Evolutionary conservation across 139 green algal species (phyloP), one percentile per base, ranked within the genome.

Genomic region (Klebsormidium nitens): DNA sequence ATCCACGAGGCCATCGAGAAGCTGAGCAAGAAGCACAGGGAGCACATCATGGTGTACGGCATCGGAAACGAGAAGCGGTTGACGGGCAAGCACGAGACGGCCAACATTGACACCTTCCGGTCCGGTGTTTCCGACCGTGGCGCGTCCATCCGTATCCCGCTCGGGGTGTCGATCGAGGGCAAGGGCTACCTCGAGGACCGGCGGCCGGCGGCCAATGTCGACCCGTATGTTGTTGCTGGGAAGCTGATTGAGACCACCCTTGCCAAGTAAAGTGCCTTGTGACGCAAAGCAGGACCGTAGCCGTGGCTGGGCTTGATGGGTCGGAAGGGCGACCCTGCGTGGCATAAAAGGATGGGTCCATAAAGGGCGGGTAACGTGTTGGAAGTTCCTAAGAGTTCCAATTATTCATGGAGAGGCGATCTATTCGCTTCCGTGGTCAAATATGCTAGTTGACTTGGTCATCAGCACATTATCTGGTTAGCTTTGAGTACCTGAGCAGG

Each of bases 141-240:
- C 57, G 90, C 85, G 67, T 96, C 88, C 68, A 92, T 98, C 71
- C 90, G 93, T 61, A 91, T 96, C 26, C 71, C 71, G 26, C 71
- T 64, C 5, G 23, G 23, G 38, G 60, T 71, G 23, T 5, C 34
- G 28, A 23, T 78, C n/a, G 60, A 70, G 34, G 66, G 66, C 29
- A 77, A 80, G 64, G 93, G 93, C 50, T 98, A 98, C 85, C 96
- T 97, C 61, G 92, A 97, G 84, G 93, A 98, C 78, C 83, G 91
- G 56, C 84, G 94, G 36, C 94, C 94, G 19, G 86, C 93, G 32
- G 93, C 88, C 79, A 99, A 98, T 87, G 82, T 97, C 57, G 93
- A 97, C 84, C 90, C 87, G 40, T 96, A 96, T 73, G 78, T 90
- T 29, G 88, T 93, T 19, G 87, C 81, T 29, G 75, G 84, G 44